Evolutionary conservation across 305 asterid genomes (phyloP).

Genomic region (Fraxinus sp.): DNA sequence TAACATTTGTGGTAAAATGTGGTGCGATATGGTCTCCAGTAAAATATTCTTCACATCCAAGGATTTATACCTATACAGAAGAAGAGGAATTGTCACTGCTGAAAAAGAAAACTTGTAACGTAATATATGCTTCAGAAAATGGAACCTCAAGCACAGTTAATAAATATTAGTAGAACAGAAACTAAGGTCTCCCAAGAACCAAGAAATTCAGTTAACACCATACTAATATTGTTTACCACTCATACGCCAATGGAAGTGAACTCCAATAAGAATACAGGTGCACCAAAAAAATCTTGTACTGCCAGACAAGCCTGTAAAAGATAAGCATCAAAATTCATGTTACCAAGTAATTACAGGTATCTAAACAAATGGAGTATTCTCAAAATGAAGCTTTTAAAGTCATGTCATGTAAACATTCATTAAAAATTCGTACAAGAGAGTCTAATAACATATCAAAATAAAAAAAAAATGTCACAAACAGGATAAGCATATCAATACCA

Average conservation of each 20-base stretch:
- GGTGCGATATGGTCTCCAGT: conserved; percentile 89
- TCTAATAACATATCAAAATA: not conserved
- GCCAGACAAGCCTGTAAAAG: conserved; percentile 73
- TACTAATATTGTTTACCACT: conserved; percentile 52
- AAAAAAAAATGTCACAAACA: not conserved
- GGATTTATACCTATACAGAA: conserved; percentile 71
- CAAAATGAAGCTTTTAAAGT: conserved; percentile 8
- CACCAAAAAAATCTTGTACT: conserved; percentile 81
- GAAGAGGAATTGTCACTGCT: conserved; percentile 26
- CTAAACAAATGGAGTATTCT: not conserved
- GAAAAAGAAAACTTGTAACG: conserved; percentile 13
- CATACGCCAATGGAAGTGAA: conserved; percentile 85
- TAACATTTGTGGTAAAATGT: conserved; percentile 92
- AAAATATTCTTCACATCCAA: conserved; percentile 96
- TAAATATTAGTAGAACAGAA: conserved; percentile 15
- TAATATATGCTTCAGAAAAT: conserved; percentile 15
- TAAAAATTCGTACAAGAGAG: not conserved
- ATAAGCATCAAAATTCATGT: conserved; percentile 21
- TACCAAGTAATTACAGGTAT: conserved; percentile 2
- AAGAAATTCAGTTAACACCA: conserved; percentile 13
- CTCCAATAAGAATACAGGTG: conserved; percentile 95
- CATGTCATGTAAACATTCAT: not conserved
- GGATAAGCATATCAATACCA: not conserved
- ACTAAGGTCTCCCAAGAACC: conserved; percentile 16
- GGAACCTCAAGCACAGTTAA: conserved; percentile 6